phyloP scores from a whole-genome alignment of 1,139 yeast species.

The Blastobotrys serpentis region DNA sequence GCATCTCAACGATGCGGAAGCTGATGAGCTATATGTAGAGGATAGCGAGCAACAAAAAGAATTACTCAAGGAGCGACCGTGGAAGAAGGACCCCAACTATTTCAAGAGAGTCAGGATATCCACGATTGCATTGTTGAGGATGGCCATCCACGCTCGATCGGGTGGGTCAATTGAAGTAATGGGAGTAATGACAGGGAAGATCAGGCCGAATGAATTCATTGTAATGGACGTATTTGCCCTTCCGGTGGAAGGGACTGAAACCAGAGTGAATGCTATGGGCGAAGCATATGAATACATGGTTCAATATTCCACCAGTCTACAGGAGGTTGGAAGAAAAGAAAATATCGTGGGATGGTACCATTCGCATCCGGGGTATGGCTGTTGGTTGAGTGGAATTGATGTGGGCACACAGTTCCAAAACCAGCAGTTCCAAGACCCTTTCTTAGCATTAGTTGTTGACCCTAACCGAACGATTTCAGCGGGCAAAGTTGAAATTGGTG shows the following conservation, averaged over 20 bases:
- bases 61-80: slow-evolving; percentile 40
- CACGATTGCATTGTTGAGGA: slow-evolving; percentile 71
- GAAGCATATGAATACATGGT: slow-evolving; percentile 97
- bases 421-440: slow-evolving; percentile 88
- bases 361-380: slow-evolving; percentile 96
- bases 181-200: slow-evolving; percentile 91
- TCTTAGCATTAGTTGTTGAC: slow-evolving; percentile 83
- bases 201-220: slow-evolving; percentile 56
- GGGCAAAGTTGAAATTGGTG: slow-evolving; percentile 82
- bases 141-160: slow-evolving; percentile 76
- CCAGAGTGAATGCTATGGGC: slow-evolving; percentile 89
- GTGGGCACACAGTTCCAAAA: slow-evolving; percentile 82
- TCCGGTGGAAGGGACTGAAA: slow-evolving; percentile 96
- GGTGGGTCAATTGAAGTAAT: slow-evolving; percentile 93
- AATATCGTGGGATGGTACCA: slow-evolving; percentile 86
- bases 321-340: slow-evolving; percentile 51
- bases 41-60: slow-evolving; percentile 35
- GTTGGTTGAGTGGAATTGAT: slow-evolving; percentile 90
- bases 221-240: slow-evolving; percentile 81
- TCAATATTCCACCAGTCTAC: slow-evolving; percentile 63
- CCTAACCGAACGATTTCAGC: slow-evolving; percentile 67
- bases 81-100: slow-evolving; percentile 54
- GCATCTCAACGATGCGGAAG: slow-evolving; percentile 28
- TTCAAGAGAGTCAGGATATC: slow-evolving; percentile 70
- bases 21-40: slow-evolving; percentile 29